Evolutionary conservation across 768 basidiomycete genomes (phyloP).

Genomic region (Pleurotus pulmonarius): DNA sequence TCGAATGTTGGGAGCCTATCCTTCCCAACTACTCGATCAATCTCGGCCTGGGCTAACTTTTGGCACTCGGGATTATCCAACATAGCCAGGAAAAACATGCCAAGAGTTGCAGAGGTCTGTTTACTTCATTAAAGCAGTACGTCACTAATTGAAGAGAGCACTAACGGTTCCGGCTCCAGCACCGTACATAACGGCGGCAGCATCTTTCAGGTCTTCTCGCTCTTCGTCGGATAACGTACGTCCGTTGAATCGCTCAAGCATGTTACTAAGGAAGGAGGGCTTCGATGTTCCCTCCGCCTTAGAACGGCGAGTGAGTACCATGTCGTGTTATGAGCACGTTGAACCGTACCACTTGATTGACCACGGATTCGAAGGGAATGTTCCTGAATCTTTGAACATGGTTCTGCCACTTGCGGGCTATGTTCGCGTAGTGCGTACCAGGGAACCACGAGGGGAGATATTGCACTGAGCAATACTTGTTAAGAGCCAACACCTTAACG

Average conservation of each 20-base stretch:
- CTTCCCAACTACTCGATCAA: constrained; percentile 22
- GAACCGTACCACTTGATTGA: background rate
- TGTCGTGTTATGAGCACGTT: too few relatives aligned
- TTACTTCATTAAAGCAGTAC: background rate
- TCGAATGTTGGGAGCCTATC: constrained; percentile 19
- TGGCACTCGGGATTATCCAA: constrained; percentile 23
- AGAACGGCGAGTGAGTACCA: too few relatives aligned
- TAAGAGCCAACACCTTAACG: background rate
- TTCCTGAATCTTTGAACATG: background rate
- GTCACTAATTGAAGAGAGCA: background rate
- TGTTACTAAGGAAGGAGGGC: too few relatives aligned
- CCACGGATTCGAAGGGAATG: background rate
- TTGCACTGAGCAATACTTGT: background rate
- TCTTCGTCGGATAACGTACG: background rate
- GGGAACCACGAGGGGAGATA: constrained; percentile 7
- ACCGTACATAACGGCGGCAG: background rate
- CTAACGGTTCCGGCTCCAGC: background rate
- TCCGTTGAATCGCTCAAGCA: background rate
- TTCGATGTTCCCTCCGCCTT: too few relatives aligned
- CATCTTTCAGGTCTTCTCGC: background rate
- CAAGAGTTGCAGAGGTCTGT: background rate
- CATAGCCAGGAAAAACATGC: constrained; percentile 23
- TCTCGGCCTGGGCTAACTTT: constrained; percentile 20
- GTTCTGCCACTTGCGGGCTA: background rate
- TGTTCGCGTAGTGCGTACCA: background rate